Evolutionary conservation across 495 filamentous ascomycete species (phyloP).

Genomic region (Penicillium parvum): DNA sequence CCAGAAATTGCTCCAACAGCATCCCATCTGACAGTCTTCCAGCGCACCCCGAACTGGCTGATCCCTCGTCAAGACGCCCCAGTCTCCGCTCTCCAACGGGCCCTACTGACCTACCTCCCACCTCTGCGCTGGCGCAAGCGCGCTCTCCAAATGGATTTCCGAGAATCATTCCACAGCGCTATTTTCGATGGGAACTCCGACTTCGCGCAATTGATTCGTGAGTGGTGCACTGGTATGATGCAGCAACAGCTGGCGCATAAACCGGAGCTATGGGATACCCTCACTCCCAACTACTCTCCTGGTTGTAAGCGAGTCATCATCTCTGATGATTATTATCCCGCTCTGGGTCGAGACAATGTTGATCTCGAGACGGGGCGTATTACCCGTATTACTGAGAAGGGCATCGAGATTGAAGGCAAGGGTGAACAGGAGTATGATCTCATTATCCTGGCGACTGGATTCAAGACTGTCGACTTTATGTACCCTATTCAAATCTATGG

Average conservation of each 20-base stretch:
- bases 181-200: constrained; percentile 32
- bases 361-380: constrained; percentile 47
- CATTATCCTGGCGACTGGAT: constrained; percentile 52
- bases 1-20: constrained; percentile 56
- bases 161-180: constrained; percentile 40
- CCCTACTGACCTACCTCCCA: constrained; percentile 39
- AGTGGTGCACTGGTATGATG: constrained; percentile 24
- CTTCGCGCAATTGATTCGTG: constrained; percentile 29
- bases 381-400: constrained; percentile 33
- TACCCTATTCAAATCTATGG: constrained; percentile 50
- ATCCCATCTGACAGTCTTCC: constrained; percentile 57
- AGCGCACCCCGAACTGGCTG: constrained; percentile 67
- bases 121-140: constrained; percentile 45
- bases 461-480: constrained; percentile 53
- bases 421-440: constrained; percentile 46
- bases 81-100: constrained; percentile 34
- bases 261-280: constrained; percentile 44
- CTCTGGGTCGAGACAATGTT: constrained; percentile 41
- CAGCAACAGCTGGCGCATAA: constrained; percentile 34
- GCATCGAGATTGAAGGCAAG: constrained; percentile 39
- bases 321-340: constrained; percentile 52
- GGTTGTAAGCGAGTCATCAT: constrained; percentile 56
- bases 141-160: constrained; percentile 43
- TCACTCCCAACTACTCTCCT: constrained; percentile 47
- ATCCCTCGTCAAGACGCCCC: constrained; percentile 41